Conservation (phyloP, 1,284 basidiomycete species). For the Tetrapyrgos nigripes region DNA sequence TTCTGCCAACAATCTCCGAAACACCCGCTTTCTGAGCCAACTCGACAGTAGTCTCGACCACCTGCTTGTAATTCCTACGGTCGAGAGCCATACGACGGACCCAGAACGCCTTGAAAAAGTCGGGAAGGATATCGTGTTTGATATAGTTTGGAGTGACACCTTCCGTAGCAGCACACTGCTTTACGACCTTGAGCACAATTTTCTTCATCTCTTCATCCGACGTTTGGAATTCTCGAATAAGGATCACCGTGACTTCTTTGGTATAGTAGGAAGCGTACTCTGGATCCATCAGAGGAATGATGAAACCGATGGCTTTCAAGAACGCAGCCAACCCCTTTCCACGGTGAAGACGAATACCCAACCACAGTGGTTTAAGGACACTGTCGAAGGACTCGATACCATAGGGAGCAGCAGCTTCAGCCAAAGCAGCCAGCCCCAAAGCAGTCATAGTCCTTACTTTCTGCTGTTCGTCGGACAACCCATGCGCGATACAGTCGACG, state of each 20-base stretch:
- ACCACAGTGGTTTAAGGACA: slow-evolving; percentile 97
- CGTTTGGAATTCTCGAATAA: slow-evolving; percentile 99
- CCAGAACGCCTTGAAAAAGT: slow-evolving; percentile 99
- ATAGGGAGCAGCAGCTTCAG: slow-evolving; percentile 97
- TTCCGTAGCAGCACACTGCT: slow-evolving; percentile 98
- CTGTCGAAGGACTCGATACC: slow-evolving; percentile 99
- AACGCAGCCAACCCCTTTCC: slow-evolving; percentile 98
- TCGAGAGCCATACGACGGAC: slow-evolving; percentile 97
- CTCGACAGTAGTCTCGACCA: slow-evolving; percentile 98
- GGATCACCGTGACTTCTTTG: slow-evolving; percentile 95
- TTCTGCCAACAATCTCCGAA: slow-evolving; percentile 92
- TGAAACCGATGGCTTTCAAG: slow-evolving; percentile 99
- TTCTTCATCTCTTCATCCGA: slow-evolving; percentile 99
- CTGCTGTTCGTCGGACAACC: slow-evolving; percentile 97
- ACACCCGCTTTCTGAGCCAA: slow-evolving; percentile 97
- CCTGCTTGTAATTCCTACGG: slow-evolving; percentile 94
- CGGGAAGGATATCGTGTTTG: slow-evolving; percentile 97
- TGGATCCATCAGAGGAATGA: slow-evolving; percentile 99
- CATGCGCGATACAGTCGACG: slow-evolving; percentile 96
- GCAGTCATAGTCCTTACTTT: slow-evolving; percentile 99
- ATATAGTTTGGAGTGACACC: slow-evolving; percentile 95
- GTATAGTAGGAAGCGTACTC: slow-evolving; percentile 99
- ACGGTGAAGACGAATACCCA: slow-evolving; percentile 96
- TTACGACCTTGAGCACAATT: slow-evolving; percentile 98
- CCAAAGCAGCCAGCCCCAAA: slow-evolving; percentile 93